phyloP scores from a whole-genome alignment of 1,284 basidiomycete species.

The Puccinia horiana region DNA sequence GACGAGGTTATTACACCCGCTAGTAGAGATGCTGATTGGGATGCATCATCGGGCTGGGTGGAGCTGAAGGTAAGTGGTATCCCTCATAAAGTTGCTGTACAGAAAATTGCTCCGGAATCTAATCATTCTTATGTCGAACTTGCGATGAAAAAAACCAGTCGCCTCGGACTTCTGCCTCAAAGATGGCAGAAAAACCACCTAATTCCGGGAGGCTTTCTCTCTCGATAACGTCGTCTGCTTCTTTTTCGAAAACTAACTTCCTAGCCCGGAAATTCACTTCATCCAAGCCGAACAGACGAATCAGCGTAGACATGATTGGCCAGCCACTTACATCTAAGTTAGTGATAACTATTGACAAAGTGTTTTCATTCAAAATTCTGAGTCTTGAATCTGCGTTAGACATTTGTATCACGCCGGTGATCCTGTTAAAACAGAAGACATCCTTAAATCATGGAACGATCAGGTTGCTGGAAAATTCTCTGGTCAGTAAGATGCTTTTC shows the following conservation, averaged over 20 bases:
- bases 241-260: conserved; percentile 26
- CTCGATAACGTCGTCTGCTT: not conserved
- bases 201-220: conserved; percentile 8
- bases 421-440: conserved; percentile 83
- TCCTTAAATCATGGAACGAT: conserved; percentile 83
- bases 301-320: conserved; percentile 45
- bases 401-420: conserved; percentile 92
- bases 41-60: conserved; percentile 16
- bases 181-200: not conserved
- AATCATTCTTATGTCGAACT: not conserved
- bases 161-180: not conserved
- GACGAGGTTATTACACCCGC: not conserved
- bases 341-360: conserved; percentile 10
- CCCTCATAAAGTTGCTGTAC: too few species aligned
- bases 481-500: conserved; percentile 63
- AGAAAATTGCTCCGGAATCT: not conserved
- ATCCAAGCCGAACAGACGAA: conserved; percentile 2
- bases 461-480: conserved; percentile 88
- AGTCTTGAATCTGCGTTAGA: conserved; percentile 60
- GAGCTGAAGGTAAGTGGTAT: not conserved
- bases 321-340: conserved; percentile 39
- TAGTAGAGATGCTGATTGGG: not conserved
- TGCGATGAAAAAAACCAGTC: not conserved
- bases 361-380: not conserved
- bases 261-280: not conserved